Evolutionary conservation across 306 rosid species (phyloP).

Genomic region (Ammopiptanthus mongolicus): DNA sequence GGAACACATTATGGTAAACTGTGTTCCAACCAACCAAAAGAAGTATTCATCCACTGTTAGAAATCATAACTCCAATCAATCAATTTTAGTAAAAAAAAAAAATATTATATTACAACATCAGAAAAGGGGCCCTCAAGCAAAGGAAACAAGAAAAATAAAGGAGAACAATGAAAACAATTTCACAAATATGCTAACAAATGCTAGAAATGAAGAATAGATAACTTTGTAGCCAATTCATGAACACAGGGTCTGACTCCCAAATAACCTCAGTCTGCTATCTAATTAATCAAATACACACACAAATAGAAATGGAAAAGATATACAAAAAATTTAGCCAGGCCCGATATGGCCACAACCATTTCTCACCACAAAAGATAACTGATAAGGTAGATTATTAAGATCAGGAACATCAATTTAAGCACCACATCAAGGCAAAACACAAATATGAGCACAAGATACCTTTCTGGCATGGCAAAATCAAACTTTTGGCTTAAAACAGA

Average conservation of each 20-base stretch:
- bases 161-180: not conserved
- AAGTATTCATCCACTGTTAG: not conserved
- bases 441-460: not conserved
- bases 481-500: constrained; percentile 1
- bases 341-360: not conserved
- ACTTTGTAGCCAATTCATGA: not conserved
- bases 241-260: not conserved
- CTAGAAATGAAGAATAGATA: not conserved
- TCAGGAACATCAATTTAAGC: not conserved
- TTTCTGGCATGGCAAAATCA: not conserved
- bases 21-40: not conserved
- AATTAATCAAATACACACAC: not conserved
- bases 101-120: not conserved
- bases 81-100: too few relatives aligned
- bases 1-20: not conserved
- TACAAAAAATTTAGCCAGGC: not conserved
- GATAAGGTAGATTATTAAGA: not conserved
- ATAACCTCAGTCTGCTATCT: not conserved
- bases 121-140: not conserved
- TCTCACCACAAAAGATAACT: not conserved
- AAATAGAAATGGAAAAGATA: not conserved
- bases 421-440: not conserved
- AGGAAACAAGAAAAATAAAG: not conserved
- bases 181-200: not conserved
- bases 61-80: not conserved